Conservation (phyloP, 352 stramenopile genomes). For the Halophytophthora batemanensis region DNA sequence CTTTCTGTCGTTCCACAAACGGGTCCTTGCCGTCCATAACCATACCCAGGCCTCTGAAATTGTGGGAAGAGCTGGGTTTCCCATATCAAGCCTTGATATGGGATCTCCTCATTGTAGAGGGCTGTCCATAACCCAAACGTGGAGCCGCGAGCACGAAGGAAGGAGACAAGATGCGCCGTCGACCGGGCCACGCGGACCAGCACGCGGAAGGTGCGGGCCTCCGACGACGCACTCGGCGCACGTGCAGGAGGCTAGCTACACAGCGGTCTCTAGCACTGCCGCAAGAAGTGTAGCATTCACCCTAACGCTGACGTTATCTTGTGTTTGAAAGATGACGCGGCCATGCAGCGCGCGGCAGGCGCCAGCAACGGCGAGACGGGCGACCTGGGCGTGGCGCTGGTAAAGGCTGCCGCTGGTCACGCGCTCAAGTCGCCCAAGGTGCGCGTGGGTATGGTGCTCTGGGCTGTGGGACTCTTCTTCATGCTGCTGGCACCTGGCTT, state of each 20-base stretch:
- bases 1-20: too few relatives aligned
- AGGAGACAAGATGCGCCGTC: constrained; percentile 26
- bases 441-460: constrained; percentile 60
- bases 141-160: too few relatives aligned
- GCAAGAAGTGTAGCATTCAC: too few relatives aligned
- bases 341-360: constrained; percentile 26
- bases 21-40: too few relatives aligned
- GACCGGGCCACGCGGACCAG: constrained; percentile 21
- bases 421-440: constrained; percentile 63
- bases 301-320: constrained; percentile 7
- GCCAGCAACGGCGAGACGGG: constrained; percentile 6
- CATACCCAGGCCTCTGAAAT: too few relatives aligned
- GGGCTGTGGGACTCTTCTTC: constrained; percentile 79
- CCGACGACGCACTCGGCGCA: neutral
- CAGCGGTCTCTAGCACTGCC: too few relatives aligned
- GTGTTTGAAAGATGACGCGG: constrained; percentile 15
- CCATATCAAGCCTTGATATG: too few relatives aligned
- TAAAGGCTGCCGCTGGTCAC: constrained; percentile 45
- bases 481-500: constrained; percentile 73
- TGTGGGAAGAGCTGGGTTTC: too few relatives aligned
- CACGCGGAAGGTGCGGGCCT: constrained; percentile 13
- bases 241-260: constrained; percentile 5
- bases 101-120: too few relatives aligned
- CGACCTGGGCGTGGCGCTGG: constrained; percentile 51
- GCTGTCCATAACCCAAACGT: too few relatives aligned